Conservation (phyloP, 192 early-diverging fungal genomes). For the Coemansia aciculifera region DNA sequence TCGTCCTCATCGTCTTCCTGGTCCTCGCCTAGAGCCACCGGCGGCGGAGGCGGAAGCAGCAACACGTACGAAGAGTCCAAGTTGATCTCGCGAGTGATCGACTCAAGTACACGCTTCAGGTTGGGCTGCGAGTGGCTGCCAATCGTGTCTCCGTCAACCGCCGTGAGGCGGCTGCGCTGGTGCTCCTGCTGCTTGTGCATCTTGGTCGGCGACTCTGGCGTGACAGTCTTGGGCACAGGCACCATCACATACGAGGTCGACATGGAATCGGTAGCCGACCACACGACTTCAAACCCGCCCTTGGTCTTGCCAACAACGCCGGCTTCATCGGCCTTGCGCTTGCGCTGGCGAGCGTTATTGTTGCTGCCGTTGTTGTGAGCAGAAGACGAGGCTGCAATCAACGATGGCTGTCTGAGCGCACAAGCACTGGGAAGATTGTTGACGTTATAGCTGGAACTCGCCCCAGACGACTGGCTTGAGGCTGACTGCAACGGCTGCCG, state of each 20-base stretch:
- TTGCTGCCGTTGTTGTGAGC: constrained; percentile 9
- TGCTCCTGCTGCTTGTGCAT: constrained; percentile 39
- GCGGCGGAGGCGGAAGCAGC: constrained; percentile 52
- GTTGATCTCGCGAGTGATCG: constrained; percentile 56
- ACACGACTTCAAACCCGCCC: constrained; percentile 55
- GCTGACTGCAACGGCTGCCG: constrained; percentile 29
- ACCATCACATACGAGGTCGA: constrained; percentile 57
- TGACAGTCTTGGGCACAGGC: constrained; percentile 38
- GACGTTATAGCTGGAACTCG: constrained; percentile 41
- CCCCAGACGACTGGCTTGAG: constrained; percentile 51
- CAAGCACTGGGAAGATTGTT: constrained; percentile 29
- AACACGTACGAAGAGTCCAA: constrained; percentile 54
- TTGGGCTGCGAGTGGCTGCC: constrained; percentile 57
- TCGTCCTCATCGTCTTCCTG: constrained; percentile 36
- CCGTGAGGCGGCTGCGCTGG: constrained; percentile 21
- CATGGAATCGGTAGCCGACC: constrained; percentile 43
- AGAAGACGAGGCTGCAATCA: constrained; percentile 8
- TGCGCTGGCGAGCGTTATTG: constrained; percentile 25
- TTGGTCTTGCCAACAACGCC: constrained; percentile 53
- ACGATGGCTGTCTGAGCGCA: constrained; percentile 25
- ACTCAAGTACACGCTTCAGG: constrained; percentile 51
- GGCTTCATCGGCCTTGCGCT: constrained; percentile 54
- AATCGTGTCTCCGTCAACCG: constrained; percentile 29
- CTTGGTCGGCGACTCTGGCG: constrained; percentile 54
- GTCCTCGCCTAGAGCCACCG: constrained; percentile 29